Evolutionary conservation across 495 filamentous ascomycete species (phyloP), one percentile per base, ranked within the genome.

Genomic region (Paragyromitra xinjiangensis): DNA sequence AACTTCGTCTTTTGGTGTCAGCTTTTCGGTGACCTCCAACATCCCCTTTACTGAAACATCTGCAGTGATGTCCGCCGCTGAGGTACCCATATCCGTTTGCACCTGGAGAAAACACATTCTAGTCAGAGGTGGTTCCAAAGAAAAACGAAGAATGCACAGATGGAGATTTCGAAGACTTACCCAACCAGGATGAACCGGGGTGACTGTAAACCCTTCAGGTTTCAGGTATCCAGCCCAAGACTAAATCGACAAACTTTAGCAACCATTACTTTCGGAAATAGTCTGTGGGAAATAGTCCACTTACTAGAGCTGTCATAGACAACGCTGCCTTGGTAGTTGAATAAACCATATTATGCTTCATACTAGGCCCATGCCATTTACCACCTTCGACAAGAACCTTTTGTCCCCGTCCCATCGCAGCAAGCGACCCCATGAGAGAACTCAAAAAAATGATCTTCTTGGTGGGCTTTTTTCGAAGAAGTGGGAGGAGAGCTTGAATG

Each of bases 191-290:
- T 68, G 65, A 24, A 56, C 14, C 34, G 65, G 50, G 7, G 65
- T 68, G 24, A 68, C 65, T 34, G 65, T 68, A 24, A 68, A 68
- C 24, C 65, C 65, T 40, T 68, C 65, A 56, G 65, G 65, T 34
- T 14, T 68, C n/a, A 68, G 29, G n/a, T 40, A 19, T 6, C 65
- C 65, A 40, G 65, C 24, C 65, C 65, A 68, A 68, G 26, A 56
- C 65, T 56, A 68, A 68, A 56, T 6, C 34, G 7, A 42, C 8
- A 65, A 9, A 63, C 4, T 7, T 68, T 22, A 68, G 50, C 50
- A 51, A 29, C 42, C 2, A 40, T 40, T n/a, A 68, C 40, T 8
- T 19, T 64, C 11, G 2, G 4, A 42, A 26, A 11, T 0, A 45
- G 12, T 14, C 0, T 22, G 14, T 6, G 14, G 34, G 4, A 24